Percentiles rank a stretch among this genome's conserved stretches.
These are phyloP conservation scores for Chlorella ohadii DNA, from an alignment of 139 green algal genomes.

Conservation along the genomic window DNA sequence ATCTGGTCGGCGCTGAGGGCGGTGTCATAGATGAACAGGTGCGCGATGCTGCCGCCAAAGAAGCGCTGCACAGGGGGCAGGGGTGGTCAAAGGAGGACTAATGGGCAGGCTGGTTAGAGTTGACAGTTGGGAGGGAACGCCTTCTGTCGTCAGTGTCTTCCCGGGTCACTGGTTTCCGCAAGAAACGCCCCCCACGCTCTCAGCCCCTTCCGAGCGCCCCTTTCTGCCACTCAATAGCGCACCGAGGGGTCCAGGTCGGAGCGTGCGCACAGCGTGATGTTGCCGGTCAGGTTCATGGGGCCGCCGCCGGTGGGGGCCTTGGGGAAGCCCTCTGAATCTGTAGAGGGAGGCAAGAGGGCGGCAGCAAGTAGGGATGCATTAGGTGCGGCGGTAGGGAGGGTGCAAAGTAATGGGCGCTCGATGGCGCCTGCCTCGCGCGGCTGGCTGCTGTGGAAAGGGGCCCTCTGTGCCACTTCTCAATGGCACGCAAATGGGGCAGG, in stretches of 20 bases:
- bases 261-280: slow-evolving; percentile 60
- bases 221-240: neutral
- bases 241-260: slow-evolving; percentile 49
- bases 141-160: too few relatives aligned
- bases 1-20: slow-evolving; percentile 30
- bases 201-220: too few relatives aligned
- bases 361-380: neutral
- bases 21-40: slow-evolving; percentile 46
- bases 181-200: too few relatives aligned
- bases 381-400: neutral
- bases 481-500: too few relatives aligned
- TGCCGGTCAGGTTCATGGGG: slow-evolving; percentile 41
- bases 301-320: slow-evolving; percentile 35
- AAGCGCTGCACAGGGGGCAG: slow-evolving; percentile 32
- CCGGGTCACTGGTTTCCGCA: too few relatives aligned
- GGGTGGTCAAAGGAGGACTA: too few relatives aligned
- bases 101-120: too few relatives aligned
- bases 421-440: too few relatives aligned
- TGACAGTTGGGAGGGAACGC: too few relatives aligned
- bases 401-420: too few relatives aligned
- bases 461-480: too few relatives aligned
- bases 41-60: slow-evolving; percentile 51
- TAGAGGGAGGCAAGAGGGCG: neutral
- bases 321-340: slow-evolving; percentile 15
- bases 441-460: too few relatives aligned